These are phyloP conservation scores for Metschnikowia colocasiae DNA, from an alignment of 805 yeast species.

Conservation along the genomic window DNA sequence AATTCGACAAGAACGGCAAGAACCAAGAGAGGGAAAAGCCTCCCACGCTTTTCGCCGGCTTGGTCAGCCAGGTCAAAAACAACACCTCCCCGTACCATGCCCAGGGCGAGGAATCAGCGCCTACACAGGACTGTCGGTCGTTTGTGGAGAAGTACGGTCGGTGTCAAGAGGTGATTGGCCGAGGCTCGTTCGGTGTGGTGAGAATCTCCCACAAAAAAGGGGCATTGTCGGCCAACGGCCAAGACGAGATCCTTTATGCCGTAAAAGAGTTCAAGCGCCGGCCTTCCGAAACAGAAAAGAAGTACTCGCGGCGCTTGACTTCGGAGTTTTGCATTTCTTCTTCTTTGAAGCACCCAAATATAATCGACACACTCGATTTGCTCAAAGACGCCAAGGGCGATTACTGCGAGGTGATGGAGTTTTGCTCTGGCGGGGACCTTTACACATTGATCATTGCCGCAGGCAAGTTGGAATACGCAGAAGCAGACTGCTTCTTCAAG, in stretches of 20 bases:
- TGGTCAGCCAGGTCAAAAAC: conserved; percentile 55
- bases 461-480: conserved; percentile 75
- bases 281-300: conserved; percentile 58
- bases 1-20: conserved; percentile 7
- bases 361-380: conserved; percentile 71
- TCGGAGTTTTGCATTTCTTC: conserved; percentile 82
- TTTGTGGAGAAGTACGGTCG: conserved; percentile 88
- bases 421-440: conserved; percentile 77
- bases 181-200: conserved; percentile 93
- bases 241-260: conserved; percentile 60
- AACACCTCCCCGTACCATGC: conserved; percentile 25
- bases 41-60: conserved; percentile 68
- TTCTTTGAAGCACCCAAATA: conserved; percentile 71
- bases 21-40: conserved; percentile 37
- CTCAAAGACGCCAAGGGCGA: conserved; percentile 79
- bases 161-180: conserved; percentile 91
- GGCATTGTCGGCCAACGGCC: conserved; percentile 9
- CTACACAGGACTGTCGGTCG: conserved; percentile 43
- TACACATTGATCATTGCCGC: conserved; percentile 70
- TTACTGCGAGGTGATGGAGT: conserved; percentile 83
- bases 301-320: conserved; percentile 69
- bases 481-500: conserved; percentile 88
- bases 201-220: conserved; percentile 75
- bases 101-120: conserved; percentile 14
- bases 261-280: conserved; percentile 79